Percentiles rank a stretch among this genome's conserved stretches.
Conservation (phyloP, 2,329 filamentous ascomycete genomes). For the Penicillium sp. region DNA sequence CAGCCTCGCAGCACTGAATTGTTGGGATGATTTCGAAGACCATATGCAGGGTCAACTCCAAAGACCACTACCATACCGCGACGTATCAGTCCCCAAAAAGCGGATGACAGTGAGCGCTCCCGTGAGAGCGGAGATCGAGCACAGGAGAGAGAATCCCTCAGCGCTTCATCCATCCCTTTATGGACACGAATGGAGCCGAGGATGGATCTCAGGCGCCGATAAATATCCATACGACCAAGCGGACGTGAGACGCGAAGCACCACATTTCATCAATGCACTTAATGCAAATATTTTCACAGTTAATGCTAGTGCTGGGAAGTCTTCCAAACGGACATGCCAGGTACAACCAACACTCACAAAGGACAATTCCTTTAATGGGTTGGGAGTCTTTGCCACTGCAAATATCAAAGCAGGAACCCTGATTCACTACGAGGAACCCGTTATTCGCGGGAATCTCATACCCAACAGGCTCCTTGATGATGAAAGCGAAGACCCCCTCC, state of each 20-base stretch:
- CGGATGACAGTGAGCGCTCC: constrained; percentile 13
- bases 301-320: neutral
- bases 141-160: neutral
- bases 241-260: constrained; percentile 23
- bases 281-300: constrained; percentile 25
- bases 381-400: constrained; percentile 31
- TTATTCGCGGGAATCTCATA: constrained; percentile 36
- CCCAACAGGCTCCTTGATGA: constrained; percentile 9
- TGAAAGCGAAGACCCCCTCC: neutral
- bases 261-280: constrained; percentile 21
- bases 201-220: constrained; percentile 17
- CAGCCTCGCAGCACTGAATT: constrained; percentile 32
- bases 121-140: constrained; percentile 4
- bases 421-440: constrained; percentile 38
- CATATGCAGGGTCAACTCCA: constrained; percentile 22
- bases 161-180: constrained; percentile 16
- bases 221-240: constrained; percentile 31
- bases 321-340: constrained; percentile 1
- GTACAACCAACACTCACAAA: constrained; percentile 1
- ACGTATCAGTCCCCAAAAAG: constrained; percentile 23
- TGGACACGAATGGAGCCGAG: constrained; percentile 28
- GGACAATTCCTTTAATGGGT: constrained; percentile 11
- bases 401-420: constrained; percentile 26
- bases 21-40: constrained; percentile 31
- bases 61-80: constrained; percentile 22